Percentiles rank a stretch among this genome's conserved stretches.
phyloP scores from a whole-genome alignment of 495 filamentous ascomycete genomes.

The Aspergillus nidulans region DNA sequence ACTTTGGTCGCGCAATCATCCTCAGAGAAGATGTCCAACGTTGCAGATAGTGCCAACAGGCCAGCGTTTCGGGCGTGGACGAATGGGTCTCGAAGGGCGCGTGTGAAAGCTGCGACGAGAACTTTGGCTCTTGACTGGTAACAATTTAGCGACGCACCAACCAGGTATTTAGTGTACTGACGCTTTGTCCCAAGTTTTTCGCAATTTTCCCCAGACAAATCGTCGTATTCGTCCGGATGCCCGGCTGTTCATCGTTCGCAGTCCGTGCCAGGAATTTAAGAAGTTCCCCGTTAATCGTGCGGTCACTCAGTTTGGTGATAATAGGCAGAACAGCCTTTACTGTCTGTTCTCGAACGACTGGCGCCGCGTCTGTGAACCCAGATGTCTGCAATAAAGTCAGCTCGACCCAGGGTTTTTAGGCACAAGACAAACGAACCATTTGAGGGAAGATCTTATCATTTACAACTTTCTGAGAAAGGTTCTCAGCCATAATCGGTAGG shows the following conservation, averaged over 20 bases:
- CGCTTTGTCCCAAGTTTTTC: slow-evolving; percentile 71
- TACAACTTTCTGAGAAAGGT: slow-evolving; percentile 81
- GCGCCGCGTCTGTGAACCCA: slow-evolving; percentile 87
- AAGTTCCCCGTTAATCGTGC: slow-evolving; percentile 89
- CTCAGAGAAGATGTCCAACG: slow-evolving; percentile 78
- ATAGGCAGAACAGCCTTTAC: slow-evolving; percentile 86
- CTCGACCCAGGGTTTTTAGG: background rate
- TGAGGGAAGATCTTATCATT: slow-evolving; percentile 97
- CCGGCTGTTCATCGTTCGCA: slow-evolving; percentile 94
- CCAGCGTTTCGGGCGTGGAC: slow-evolving; percentile 87
- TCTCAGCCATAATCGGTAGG: slow-evolving; percentile 85
- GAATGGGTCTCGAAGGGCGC: slow-evolving; percentile 88
- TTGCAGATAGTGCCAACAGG: slow-evolving; percentile 78
- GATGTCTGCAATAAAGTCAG: slow-evolving; percentile 54
- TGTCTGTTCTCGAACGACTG: slow-evolving; percentile 90
- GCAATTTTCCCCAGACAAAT: slow-evolving; percentile 96
- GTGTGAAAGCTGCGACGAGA: slow-evolving; percentile 82
- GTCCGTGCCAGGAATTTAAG: slow-evolving; percentile 90
- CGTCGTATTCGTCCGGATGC: slow-evolving; percentile 95
- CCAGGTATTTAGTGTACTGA: slow-evolving; percentile 25
- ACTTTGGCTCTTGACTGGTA: slow-evolving; percentile 76
- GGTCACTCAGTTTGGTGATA: slow-evolving; percentile 83
- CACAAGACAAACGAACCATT: slow-evolving; percentile 52
- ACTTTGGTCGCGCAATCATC: slow-evolving; percentile 85
- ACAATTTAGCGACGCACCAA: slow-evolving; percentile 17